Conservation (phyloP, 768 basidiomycete genomes). For the Suillus clintonianus region DNA sequence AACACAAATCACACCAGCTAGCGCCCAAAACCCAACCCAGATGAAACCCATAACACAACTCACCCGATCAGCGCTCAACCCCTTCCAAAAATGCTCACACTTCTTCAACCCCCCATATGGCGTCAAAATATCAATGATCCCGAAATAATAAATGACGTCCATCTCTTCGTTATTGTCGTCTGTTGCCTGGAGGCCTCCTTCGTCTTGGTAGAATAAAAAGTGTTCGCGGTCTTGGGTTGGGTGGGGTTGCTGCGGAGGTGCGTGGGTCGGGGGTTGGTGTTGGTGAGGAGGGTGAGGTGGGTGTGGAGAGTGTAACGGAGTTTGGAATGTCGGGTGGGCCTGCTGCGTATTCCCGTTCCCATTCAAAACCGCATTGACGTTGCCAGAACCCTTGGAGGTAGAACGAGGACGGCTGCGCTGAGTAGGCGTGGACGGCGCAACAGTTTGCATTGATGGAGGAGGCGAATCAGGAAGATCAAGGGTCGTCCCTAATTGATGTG, state of each 20-base stretch:
- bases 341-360: not conserved
- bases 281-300: not conserved
- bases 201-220: conserved; percentile 96
- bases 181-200: conserved; percentile 89
- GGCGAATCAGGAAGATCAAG: conserved; percentile 55
- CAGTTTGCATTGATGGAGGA: conserved; percentile 28
- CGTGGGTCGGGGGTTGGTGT: not conserved
- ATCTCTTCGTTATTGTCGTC: conserved; percentile 76
- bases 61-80: conserved; percentile 82
- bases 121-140: conserved; percentile 96
- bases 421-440: not conserved
- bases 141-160: conserved; percentile 89
- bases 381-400: not conserved
- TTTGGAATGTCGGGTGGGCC: not conserved
- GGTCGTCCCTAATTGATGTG: conserved; percentile 61
- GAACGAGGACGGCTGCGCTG: not conserved
- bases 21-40: no score
- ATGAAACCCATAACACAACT: conserved; percentile 33
- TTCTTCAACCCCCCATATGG: conserved; percentile 81
- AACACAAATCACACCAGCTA: no score
- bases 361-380: not conserved
- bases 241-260: not conserved
- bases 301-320: not conserved
- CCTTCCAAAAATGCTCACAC: conserved; percentile 91
- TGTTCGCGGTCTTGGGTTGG: conserved; percentile 43